A percentile compares a stretch with the other conserved stretches of the same genome.
These are phyloP conservation scores for Colletotrichum musae DNA, from an alignment of 2,329 filamentous ascomycete genomes.

Conservation along the genomic window DNA sequence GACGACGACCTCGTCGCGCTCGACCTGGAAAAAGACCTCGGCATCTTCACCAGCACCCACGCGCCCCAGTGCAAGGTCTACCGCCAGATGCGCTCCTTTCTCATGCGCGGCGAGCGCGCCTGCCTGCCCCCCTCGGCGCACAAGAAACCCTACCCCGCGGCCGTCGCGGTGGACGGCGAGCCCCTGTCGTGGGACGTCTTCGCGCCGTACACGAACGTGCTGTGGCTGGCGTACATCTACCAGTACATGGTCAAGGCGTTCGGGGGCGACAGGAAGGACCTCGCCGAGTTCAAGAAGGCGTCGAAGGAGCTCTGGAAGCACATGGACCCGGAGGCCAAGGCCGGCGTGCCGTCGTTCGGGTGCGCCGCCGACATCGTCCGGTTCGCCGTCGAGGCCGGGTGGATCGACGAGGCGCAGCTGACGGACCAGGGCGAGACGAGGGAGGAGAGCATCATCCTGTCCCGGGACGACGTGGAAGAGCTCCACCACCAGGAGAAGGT, in stretches of 20 bases:
- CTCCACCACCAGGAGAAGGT: constrained; percentile 24
- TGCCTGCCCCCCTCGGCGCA: constrained; percentile 65
- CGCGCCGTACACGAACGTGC: constrained; percentile 74
- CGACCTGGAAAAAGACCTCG: constrained; percentile 73
- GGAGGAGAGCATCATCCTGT: constrained; percentile 59
- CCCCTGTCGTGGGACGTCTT: constrained; percentile 68
- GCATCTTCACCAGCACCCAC: constrained; percentile 73
- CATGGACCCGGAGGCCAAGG: constrained; percentile 65
- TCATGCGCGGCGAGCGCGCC: constrained; percentile 65
- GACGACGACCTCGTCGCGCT: constrained; percentile 62
- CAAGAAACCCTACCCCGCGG: constrained; percentile 57
- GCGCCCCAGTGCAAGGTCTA: constrained; percentile 74
- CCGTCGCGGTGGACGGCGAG: constrained; percentile 51
- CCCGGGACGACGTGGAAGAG: constrained; percentile 47
- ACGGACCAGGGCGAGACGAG: constrained; percentile 52
- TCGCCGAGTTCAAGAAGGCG: constrained; percentile 61
- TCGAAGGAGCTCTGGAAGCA: constrained; percentile 69
- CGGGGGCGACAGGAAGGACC: constrained; percentile 60
- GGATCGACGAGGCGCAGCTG: constrained; percentile 69
- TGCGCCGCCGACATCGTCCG: constrained; percentile 70
- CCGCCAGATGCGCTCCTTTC: constrained; percentile 72
- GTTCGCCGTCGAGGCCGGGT: constrained; percentile 71
- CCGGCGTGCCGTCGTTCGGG: constrained; percentile 64
- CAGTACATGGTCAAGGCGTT: constrained; percentile 66
- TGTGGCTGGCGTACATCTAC: constrained; percentile 76